phyloP scores from a whole-genome alignment of 139 green algal genomes.

The Picochlorum sp. region DNA sequence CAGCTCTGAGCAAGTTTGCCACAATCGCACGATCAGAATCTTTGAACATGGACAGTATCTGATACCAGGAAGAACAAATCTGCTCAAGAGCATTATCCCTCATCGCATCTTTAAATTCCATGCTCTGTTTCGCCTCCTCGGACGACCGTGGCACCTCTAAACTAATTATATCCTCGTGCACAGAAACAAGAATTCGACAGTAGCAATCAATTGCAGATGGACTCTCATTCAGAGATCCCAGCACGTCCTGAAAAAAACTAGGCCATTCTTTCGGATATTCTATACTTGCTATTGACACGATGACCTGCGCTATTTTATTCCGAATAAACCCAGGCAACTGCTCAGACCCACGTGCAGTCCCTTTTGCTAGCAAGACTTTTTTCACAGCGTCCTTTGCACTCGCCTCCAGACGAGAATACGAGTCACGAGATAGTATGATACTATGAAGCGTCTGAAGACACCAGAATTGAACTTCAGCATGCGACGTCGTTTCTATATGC shows the following conservation, averaged over 20 bases:
- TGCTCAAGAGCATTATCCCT: constrained; percentile 71
- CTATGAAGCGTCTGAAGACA: constrained; percentile 87
- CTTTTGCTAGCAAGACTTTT: neutral
- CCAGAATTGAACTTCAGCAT: constrained; percentile 92
- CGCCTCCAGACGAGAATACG: neutral
- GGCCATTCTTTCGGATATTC: constrained; percentile 84
- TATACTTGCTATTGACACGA: constrained; percentile 59
- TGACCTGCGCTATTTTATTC: constrained; percentile 90
- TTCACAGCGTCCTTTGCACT: neutral
- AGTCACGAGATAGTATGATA: constrained; percentile 24
- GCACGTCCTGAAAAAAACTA: constrained; percentile 75
- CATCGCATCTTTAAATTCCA: constrained; percentile 94
- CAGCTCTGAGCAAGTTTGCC: constrained; percentile 50
- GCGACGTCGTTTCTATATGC: constrained; percentile 50
- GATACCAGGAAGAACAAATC: constrained; percentile 62
- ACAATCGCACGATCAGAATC: constrained; percentile 40
- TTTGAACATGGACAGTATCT: constrained; percentile 48
- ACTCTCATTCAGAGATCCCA: constrained; percentile 43
- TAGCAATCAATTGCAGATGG: constrained; percentile 79
- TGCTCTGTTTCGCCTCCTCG: constrained; percentile 61
- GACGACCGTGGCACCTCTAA: constrained; percentile 73
- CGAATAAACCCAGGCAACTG: constrained; percentile 61
- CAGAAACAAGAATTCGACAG: constrained; percentile 66
- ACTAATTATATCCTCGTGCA: constrained; percentile 90
- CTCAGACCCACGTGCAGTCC: neutral